Evolutionary conservation across 2,329 filamentous ascomycete species (phyloP).

Genomic region (Cyphellophora attinorum): DNA sequence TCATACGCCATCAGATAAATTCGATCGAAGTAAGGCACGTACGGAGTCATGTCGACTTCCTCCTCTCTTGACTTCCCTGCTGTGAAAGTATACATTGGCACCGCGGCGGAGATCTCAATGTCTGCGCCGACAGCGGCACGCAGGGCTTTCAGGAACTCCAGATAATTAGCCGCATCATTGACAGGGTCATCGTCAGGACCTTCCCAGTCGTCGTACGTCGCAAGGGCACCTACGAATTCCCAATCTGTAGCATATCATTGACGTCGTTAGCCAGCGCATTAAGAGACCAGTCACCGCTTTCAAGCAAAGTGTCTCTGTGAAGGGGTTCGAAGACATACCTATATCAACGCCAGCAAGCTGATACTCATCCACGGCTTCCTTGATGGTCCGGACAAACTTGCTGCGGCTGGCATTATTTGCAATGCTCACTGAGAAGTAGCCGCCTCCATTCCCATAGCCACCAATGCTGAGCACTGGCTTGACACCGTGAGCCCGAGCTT

Average conservation of each 20-base stretch:
- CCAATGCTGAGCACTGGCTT: conserved; percentile 3
- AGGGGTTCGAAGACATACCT: conserved; percentile 1
- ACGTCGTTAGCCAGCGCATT: neutral
- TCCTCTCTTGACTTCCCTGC: neutral
- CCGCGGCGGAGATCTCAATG: conserved; percentile 1
- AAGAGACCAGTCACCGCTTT: too few relatives aligned
- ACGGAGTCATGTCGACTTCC: conserved; percentile 3
- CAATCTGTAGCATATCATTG: conserved; percentile 1
- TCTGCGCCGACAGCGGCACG: conserved; percentile 1
- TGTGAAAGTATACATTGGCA: conserved; percentile 1
- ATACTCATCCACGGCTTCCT: conserved; percentile 1
- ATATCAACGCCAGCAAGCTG: conserved; percentile 3
- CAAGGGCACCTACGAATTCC: conserved; percentile 2
- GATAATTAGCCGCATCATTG: conserved; percentile 2
- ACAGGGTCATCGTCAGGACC: neutral
- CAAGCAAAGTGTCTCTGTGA: too few relatives aligned
- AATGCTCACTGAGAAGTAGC: conserved; percentile 3
- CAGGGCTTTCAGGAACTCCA: conserved; percentile 2
- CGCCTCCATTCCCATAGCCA: conserved; percentile 1
- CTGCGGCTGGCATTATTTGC: neutral
- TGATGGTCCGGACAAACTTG: conserved; percentile 2
- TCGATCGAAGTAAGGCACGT: neutral
- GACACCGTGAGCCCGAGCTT: conserved; percentile 2
- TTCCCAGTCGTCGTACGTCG: too few relatives aligned
- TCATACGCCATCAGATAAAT: conserved; percentile 5